phyloP scores from a whole-genome alignment of 2,329 filamentous ascomycete genomes.

The Cladophialophora immunda region DNA sequence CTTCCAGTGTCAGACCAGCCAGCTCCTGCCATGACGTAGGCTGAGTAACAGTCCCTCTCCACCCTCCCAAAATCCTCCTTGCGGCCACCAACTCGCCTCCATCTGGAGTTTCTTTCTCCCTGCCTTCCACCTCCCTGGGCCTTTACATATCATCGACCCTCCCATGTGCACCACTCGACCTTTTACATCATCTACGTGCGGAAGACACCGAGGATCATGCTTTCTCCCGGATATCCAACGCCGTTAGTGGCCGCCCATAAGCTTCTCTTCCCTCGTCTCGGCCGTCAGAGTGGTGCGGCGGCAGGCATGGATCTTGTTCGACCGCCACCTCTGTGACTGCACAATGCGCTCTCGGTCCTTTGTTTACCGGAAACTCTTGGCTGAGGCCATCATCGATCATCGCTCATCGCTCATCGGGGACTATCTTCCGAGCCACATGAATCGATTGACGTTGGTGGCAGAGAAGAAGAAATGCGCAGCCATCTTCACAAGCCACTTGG shows the following conservation, averaged over 20 bases:
- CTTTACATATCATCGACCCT: not conserved
- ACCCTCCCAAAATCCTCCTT: not conserved
- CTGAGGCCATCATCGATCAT: not conserved
- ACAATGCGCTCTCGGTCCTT: not conserved
- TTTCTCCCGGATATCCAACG: not conserved
- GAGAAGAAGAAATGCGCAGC: not conserved
- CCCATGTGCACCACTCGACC: not conserved
- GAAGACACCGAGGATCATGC: not conserved
- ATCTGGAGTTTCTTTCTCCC: slow-evolving; percentile 20
- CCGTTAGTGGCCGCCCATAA: not conserved
- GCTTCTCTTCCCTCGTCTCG: not conserved
- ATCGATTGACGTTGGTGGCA: not conserved
- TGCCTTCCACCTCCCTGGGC: not conserved
- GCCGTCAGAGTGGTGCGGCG: not conserved
- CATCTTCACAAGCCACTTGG: not conserved
- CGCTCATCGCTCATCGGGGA: not conserved
- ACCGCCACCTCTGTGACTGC: not conserved
- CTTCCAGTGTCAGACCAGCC: not conserved
- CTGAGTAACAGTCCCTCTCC: not conserved
- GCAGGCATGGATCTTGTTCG: not conserved
- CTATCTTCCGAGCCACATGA: not conserved
- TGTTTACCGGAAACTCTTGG: not conserved
- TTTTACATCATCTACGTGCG: slow-evolving; percentile 4
- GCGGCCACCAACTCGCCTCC: not conserved
- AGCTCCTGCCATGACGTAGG: not conserved